Conservation (phyloP, 768 basidiomycete species). For the Pisolithus sp. region DNA sequence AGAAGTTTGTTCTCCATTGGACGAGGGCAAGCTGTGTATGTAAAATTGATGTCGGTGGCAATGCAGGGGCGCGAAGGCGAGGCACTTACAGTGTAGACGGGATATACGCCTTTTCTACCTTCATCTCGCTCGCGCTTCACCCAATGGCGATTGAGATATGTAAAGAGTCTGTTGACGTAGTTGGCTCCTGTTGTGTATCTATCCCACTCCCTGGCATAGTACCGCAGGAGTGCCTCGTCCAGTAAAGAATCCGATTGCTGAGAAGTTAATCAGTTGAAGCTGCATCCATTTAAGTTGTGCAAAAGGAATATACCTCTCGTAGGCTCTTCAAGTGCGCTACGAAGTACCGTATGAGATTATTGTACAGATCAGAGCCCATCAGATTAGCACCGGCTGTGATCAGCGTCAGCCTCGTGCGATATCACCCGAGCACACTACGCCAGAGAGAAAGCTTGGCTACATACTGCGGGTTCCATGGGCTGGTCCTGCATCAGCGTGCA, state of each 20-base stretch:
- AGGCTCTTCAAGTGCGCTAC: slow-evolving; percentile 67
- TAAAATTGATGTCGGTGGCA: background rate
- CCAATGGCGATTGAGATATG: slow-evolving; percentile 98
- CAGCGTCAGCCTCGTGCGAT: slow-evolving; percentile 10
- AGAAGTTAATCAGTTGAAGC: slow-evolving; percentile 10
- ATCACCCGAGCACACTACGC: background rate
- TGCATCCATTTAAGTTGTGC: slow-evolving; percentile 8
- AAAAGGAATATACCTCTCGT: slow-evolving; percentile 46
- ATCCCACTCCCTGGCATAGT: slow-evolving; percentile 92
- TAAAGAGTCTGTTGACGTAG: slow-evolving; percentile 96
- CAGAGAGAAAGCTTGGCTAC: slow-evolving; percentile 20
- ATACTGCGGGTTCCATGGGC: slow-evolving; percentile 49
- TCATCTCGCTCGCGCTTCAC: slow-evolving; percentile 97
- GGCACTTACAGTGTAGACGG: slow-evolving; percentile 77
- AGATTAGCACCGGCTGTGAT: slow-evolving; percentile 80
- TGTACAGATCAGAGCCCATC: slow-evolving; percentile 97
- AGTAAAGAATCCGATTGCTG: slow-evolving; percentile 76
- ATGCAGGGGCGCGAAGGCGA: background rate
- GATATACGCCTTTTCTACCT: slow-evolving; percentile 90
- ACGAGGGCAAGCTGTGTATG: slow-evolving; percentile 75
- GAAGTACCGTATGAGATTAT: slow-evolving; percentile 90
- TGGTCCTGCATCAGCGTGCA: slow-evolving; percentile 44
- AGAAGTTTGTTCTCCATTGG: slow-evolving; percentile 92
- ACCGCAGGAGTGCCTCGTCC: slow-evolving; percentile 83
- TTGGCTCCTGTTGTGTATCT: slow-evolving; percentile 95